These are phyloP conservation scores for Aspergillus ostianus DNA, from an alignment of 495 filamentous ascomycete species.

Conservation along the genomic window DNA sequence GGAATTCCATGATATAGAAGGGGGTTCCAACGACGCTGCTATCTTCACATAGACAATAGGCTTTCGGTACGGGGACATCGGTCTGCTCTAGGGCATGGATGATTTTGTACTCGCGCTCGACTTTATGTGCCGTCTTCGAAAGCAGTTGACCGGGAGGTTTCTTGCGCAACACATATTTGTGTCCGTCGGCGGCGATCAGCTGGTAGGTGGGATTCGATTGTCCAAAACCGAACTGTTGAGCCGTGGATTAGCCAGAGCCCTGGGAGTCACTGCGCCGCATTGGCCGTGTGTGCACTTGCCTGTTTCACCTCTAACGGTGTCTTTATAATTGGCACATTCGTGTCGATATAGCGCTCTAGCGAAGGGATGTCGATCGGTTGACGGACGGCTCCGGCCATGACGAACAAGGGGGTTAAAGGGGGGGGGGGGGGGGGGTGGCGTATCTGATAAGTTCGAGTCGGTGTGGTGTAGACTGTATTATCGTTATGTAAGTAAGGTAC, in stretches of 20 bases:
- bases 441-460: not conserved
- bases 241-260: conserved; percentile 9
- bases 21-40: conserved; percentile 73
- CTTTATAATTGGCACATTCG: conserved; percentile 75
- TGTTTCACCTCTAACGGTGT: conserved; percentile 84
- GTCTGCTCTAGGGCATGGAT: conserved; percentile 77
- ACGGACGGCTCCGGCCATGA: conserved; percentile 84
- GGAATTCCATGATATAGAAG: conserved; percentile 96
- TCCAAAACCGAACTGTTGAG: conserved; percentile 81
- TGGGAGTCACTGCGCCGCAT: not conserved
- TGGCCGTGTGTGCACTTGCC: conserved; percentile 45
- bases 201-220: conserved; percentile 98
- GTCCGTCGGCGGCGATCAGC: conserved; percentile 64
- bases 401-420: conserved; percentile 1
- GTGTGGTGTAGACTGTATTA: not conserved
- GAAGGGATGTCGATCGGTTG: conserved; percentile 80
- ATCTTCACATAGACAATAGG: conserved; percentile 86
- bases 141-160: conserved; percentile 91
- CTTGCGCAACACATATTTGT: conserved; percentile 84
- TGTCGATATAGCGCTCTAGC: conserved; percentile 73
- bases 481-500: not conserved
- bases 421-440: not conserved
- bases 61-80: conserved; percentile 82
- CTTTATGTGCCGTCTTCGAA: conserved; percentile 89
- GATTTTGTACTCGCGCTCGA: conserved; percentile 91